Evolutionary conservation across 78 protist genomes (phyloP).

Genomic region (Bodo saltans): DNA sequence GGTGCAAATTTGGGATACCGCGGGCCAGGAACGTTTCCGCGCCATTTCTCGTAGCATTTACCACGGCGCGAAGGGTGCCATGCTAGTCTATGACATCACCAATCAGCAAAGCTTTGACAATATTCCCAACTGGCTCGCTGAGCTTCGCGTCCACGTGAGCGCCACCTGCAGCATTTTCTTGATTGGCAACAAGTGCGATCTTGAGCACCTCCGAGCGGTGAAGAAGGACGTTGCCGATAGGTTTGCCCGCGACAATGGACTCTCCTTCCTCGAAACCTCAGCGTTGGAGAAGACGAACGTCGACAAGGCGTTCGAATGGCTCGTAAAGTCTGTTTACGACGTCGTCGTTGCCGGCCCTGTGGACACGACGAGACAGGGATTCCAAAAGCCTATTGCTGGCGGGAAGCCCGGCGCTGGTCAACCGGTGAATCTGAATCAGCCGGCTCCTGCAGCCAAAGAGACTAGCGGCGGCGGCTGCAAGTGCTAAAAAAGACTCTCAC

Average conservation of each 20-base stretch:
- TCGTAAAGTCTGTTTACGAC: constrained; percentile 28
- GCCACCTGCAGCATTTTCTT: constrained; percentile 55
- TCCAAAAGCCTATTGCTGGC: not conserved
- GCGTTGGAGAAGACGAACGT: constrained; percentile 74
- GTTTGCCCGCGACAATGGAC: constrained; percentile 53
- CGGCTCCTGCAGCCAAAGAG: not conserved
- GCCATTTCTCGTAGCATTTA: constrained; percentile 89
- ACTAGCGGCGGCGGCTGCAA: not conserved
- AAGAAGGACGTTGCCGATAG: constrained; percentile 67
- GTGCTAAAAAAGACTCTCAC: not conserved
- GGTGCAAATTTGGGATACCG: constrained; percentile 91
- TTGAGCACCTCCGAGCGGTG: constrained; percentile 60
- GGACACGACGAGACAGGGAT: not conserved
- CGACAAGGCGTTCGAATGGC: constrained; percentile 55
- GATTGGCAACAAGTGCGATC: constrained; percentile 83
- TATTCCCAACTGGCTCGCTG: constrained; percentile 20
- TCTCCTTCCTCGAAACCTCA: constrained; percentile 73
- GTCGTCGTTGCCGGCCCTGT: not conserved
- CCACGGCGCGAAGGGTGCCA: constrained; percentile 94
- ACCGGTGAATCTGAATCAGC: not conserved
- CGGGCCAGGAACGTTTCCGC: constrained; percentile 97
- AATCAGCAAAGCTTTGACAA: constrained; percentile 44
- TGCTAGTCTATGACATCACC: constrained; percentile 90
- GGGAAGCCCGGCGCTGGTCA: not conserved
- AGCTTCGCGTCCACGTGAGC: constrained; percentile 60